Evolutionary conservation across 495 filamentous ascomycete species (phyloP), one percentile per base, ranked within the genome.

Genomic region (Hypoxylon trugodes): DNA sequence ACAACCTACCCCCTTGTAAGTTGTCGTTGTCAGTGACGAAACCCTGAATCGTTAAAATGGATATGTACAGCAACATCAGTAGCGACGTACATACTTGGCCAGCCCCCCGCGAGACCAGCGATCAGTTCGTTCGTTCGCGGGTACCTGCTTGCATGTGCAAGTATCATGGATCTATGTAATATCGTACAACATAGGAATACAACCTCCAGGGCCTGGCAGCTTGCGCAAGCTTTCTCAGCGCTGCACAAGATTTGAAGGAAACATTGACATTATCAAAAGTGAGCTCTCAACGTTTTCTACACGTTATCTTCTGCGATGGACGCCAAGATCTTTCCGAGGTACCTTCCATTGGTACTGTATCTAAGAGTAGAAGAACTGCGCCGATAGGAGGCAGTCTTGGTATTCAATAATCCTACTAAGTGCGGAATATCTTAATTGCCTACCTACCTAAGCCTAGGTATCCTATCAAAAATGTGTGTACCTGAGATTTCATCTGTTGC

Each of bases 91-190:
- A n/a, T 55, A 64, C 49, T 60, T 49, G 37, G 48, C 43, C 15
- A 36, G 21, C 10, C 30, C 52, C 30, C 30, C 58, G 40, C 53
- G 36, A 36, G 33, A 19, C 41, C 33, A 59, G 55, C 55, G 59
- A 68, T 49, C 58, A 54, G 52, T 61, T 59, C 58, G 51, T 61
- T 59, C 58, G 51, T 49, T 62, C 53, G 58, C 64, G 64, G 64
- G 64, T 67, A 67, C 64, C 64, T 67, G 64, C 64, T 62, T 67
- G 59, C 58, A 67, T 60, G 64, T 59, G 64, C 46, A 41, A 67
- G 40, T 56, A 37, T 58, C 48, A 47, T 37, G 45, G 45, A 46
- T 47, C 51, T 56, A n/a, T n/a, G 43, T 35, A 32, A 47, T 48
- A 41, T 41, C 51, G 36, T 24, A 36, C 48, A 41, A 10, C 42